Base-by-base conservation (phyloP, 495 filamentous ascomycete species). In the Talaromyces trachyspermus region DNA sequence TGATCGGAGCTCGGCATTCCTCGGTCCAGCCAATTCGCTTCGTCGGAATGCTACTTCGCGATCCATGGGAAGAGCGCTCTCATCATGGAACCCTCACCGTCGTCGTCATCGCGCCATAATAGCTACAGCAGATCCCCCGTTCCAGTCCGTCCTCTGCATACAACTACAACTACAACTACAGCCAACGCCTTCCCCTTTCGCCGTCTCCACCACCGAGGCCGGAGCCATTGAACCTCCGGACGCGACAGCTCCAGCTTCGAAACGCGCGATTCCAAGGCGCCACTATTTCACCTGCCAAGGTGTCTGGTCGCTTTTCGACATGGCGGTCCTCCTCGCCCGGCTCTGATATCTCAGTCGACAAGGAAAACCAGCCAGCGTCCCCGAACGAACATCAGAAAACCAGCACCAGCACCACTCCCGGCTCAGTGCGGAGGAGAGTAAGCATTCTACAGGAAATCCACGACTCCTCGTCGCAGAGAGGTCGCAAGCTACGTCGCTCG, bases 191-290 rank as follows among this genome's bases (percentile, higher is more conserved):
- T 42, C 39, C 43, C 43, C 35, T 30, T 48, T 26, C 50, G 37
- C 43, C 50, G n/a, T 47, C 50, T 29, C 40, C 45, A 26, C 43
- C 39, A 30, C n/a, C 49, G 24, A 29, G 44, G 15, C 20, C 24
- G 10, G 54, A 53, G 18, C 51, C 48, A 27, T 54, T 57, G 36
- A 55, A 49, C 44, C 52, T 54, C 5, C 62, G 62, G 43, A 57
- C 53, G 26, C 50, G 61, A 36, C 56, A 56, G 15, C 49, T 65
- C 22, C 56, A 62, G 38, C 43, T 64, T 23, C 61, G 62, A 43
- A 60, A 65, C 55, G 58, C 59, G 35, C 62, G 62, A 5, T 65
- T 65, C 42, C 53, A 54, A 27, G 62, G 48, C 23, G 46, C 54
- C 10, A 30, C 38, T n/a, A 46, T 62, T 10, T 54, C 61, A 8